A percentile compares a stretch with the other conserved stretches of the same genome.
phyloP scores from a whole-genome alignment of 345 rosid species.

The Gossypium thurberi region DNA sequence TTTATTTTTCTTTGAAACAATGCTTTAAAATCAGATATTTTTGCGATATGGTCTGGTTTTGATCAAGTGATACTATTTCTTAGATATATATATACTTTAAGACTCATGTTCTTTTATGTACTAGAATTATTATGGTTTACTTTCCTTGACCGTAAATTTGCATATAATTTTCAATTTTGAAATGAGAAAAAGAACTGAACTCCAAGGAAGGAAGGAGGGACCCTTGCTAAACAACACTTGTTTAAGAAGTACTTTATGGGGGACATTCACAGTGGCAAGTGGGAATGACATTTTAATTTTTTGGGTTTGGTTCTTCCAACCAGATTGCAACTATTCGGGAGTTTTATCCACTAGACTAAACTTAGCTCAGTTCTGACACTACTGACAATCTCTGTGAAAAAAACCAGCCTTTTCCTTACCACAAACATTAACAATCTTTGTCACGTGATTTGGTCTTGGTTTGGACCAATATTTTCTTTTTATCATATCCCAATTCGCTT shows the following conservation, averaged over 20 bases:
- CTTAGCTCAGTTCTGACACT: conserved; percentile 7
- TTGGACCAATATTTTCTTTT: not conserved
- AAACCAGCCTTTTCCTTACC: conserved; percentile 8
- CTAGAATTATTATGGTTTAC: no score
- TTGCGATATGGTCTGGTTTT: no score
- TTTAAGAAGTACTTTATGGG: not conserved
- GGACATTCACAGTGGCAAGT: not conserved
- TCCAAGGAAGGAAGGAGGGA: not conserved
- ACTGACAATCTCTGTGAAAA: conserved; percentile 11
- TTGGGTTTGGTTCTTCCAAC: not conserved
- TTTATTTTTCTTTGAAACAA: no score
- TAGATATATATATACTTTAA: no score
- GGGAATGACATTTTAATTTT: not conserved
- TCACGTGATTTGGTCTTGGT: conserved; percentile 7
- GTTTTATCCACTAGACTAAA: not conserved
- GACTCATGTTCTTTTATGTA: no score
- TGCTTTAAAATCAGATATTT: no score
- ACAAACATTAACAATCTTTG: not conserved
- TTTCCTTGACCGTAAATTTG: no score
- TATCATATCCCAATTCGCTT: not conserved
- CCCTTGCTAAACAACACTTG: not conserved
- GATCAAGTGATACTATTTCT: no score
- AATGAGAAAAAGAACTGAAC: not conserved
- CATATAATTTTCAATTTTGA: no score
- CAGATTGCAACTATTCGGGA: not conserved